phyloP scores from a whole-genome alignment of 257 asterid genomes.

The Petunia secreta region DNA sequence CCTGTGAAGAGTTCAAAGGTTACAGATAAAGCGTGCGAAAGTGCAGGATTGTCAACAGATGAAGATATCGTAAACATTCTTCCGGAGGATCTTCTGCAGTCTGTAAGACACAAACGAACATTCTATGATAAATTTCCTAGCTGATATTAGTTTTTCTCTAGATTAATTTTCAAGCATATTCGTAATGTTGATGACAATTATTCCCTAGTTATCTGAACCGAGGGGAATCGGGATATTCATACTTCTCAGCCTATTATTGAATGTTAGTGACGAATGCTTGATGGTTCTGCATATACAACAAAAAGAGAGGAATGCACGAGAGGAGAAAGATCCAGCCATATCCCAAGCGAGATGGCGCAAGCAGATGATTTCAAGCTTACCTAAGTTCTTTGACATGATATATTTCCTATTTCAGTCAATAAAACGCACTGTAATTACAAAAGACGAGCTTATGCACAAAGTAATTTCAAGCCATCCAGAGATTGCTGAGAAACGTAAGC shows the following conservation, averaged over 20 bases:
- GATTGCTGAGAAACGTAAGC: conserved; percentile 61
- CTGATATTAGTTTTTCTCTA: no score
- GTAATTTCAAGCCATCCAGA: conserved; percentile 48
- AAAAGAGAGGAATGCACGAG: conserved; percentile 55
- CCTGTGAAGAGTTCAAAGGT: conserved; percentile 58
- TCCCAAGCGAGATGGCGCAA: conserved; percentile 71
- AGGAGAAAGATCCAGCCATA: conserved; percentile 78
- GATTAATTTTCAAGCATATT: no score
- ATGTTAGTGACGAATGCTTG: not conserved
- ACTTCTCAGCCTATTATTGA: no score
- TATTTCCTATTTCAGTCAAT: conserved; percentile 62
- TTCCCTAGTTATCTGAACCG: no score
- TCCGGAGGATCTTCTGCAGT: conserved; percentile 58
- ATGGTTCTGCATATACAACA: conserved; percentile 58
- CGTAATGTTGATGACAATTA: no score
- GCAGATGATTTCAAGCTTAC: conserved; percentile 63
- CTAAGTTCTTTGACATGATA: conserved; percentile 66
- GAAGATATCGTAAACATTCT: conserved; percentile 57
- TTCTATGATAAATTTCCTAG: not conserved
- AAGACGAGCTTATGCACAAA: conserved; percentile 67
- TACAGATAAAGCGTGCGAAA: conserved; percentile 17
- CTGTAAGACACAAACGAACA: conserved; percentile 49
- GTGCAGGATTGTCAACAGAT: conserved; percentile 33
- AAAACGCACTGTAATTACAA: conserved; percentile 61
- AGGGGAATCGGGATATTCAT: no score